Conservation (phyloP, 768 basidiomycete species). For the Leccinum barrowsii region DNA sequence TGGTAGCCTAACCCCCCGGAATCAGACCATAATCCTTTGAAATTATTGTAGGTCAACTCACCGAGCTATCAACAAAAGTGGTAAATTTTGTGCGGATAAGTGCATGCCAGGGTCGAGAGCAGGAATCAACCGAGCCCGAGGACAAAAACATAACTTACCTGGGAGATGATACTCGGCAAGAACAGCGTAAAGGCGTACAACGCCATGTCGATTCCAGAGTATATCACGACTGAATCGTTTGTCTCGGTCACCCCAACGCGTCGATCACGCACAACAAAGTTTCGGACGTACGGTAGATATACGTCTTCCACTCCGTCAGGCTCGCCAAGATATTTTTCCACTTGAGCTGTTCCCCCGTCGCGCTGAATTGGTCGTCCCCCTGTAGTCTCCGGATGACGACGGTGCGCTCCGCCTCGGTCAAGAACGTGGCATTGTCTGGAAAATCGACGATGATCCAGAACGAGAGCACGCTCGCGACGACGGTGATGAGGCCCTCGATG, state of each 20-base stretch:
- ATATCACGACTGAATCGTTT: constrained; percentile 45
- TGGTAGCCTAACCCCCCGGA: constrained; percentile 46
- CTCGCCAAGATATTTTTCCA: constrained; percentile 58
- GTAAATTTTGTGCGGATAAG: not conserved
- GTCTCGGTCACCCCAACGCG: not conserved
- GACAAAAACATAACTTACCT: constrained; percentile 35
- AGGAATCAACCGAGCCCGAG: not conserved
- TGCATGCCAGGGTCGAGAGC: not conserved
- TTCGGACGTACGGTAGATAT: constrained; percentile 34
- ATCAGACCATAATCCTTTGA: not conserved
- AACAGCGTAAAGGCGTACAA: constrained; percentile 78
- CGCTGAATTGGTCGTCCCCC: constrained; percentile 65
- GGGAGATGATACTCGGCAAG: constrained; percentile 73
- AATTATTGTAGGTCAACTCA: constrained; percentile 16
- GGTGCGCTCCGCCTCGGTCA: constrained; percentile 66
- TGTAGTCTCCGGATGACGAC: constrained; percentile 65
- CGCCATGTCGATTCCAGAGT: constrained; percentile 57
- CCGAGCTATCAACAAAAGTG: constrained; percentile 34
- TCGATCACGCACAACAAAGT: not conserved
- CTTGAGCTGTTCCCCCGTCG: constrained; percentile 60
- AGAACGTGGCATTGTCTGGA: constrained; percentile 76
- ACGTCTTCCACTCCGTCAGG: constrained; percentile 72
- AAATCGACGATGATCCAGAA: constrained; percentile 84
- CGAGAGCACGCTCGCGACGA: constrained; percentile 60
- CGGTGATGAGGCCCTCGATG: constrained; percentile 63